Conservation (phyloP, 2,329 filamentous ascomycete genomes). For the Botryotinia calthae region DNA sequence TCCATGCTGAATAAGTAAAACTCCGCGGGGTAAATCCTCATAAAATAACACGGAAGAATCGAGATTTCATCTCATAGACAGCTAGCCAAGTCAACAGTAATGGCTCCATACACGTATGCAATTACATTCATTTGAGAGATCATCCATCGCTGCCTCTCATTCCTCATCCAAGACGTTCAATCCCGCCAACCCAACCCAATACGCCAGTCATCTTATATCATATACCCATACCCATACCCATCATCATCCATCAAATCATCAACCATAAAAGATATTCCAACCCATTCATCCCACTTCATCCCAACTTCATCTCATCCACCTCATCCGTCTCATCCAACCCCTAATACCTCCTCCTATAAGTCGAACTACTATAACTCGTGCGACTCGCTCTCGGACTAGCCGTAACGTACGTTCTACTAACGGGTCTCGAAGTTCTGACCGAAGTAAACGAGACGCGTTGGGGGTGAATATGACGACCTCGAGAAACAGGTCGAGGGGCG, state of each 20-base stretch:
- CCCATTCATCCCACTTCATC: not conserved
- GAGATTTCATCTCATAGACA: not conserved
- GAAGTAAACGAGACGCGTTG: slow-evolving; percentile 3
- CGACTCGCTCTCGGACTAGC: slow-evolving; percentile 1
- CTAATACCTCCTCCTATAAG: not conserved
- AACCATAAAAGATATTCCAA: too few relatives aligned
- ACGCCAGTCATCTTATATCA: not conserved
- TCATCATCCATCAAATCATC: not conserved
- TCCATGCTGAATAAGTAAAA: too few relatives aligned
- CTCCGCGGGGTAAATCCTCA: not conserved
- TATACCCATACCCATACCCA: not conserved
- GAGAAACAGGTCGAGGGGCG: slow-evolving; percentile 2
- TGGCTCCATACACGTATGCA: not conserved
- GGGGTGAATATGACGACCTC: not conserved
- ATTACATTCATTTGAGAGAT: not conserved
- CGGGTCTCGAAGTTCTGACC: not conserved
- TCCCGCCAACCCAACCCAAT: not conserved
- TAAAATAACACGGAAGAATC: not conserved
- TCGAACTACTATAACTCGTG: slow-evolving; percentile 1
- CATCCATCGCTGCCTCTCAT: not conserved
- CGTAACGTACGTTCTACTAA: not conserved
- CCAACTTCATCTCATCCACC: not conserved
- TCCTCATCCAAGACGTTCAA: not conserved
- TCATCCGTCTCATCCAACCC: too few relatives aligned
- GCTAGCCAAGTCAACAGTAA: not conserved